Conservation (phyloP, 352 stramenopile species). For the Phytophthora kernoviae region DNA sequence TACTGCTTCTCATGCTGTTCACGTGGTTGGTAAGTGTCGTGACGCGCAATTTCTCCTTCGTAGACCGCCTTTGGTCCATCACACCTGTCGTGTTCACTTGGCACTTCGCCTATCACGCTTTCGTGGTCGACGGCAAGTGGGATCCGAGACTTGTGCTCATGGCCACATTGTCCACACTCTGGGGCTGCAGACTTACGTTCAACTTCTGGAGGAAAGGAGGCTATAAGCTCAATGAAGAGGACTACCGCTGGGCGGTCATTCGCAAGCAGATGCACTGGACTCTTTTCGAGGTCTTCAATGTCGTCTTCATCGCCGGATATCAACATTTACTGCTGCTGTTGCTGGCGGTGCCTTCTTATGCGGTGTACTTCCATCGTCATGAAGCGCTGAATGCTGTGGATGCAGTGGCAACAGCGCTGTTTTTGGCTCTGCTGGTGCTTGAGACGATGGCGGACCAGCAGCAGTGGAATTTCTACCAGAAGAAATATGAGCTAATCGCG, state of each 20-base stretch:
- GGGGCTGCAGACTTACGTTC: conserved; percentile 88
- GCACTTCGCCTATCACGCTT: conserved; percentile 71
- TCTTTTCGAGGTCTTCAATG: conserved; percentile 91
- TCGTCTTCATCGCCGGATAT: conserved; percentile 91
- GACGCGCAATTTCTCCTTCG: conserved; percentile 92
- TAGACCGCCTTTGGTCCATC: conserved; percentile 94
- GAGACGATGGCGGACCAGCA: conserved; percentile 93
- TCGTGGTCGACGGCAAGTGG: conserved; percentile 60
- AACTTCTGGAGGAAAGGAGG: conserved; percentile 93
- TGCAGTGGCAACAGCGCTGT: conserved; percentile 57
- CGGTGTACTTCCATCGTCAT: conserved; percentile 53
- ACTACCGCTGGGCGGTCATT: conserved; percentile 92
- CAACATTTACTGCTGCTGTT: conserved; percentile 89
- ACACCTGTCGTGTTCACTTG: conserved; percentile 87
- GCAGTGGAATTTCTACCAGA: conserved; percentile 91
- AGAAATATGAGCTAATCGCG: conserved; percentile 76
- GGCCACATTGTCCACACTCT: conserved; percentile 81
- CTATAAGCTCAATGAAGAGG: conserved; percentile 89
- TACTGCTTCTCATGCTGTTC: conserved; percentile 45
- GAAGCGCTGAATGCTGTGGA: conserved; percentile 67
- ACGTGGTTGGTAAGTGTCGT: conserved; percentile 69
- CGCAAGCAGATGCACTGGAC: conserved; percentile 80
- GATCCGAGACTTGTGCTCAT: conserved; percentile 76
- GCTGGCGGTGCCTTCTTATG: conserved; percentile 77
- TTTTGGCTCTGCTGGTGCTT: conserved; percentile 72